phyloP scores from a whole-genome alignment of 177 flowering plant species.

The Vitis hybrid region DNA sequence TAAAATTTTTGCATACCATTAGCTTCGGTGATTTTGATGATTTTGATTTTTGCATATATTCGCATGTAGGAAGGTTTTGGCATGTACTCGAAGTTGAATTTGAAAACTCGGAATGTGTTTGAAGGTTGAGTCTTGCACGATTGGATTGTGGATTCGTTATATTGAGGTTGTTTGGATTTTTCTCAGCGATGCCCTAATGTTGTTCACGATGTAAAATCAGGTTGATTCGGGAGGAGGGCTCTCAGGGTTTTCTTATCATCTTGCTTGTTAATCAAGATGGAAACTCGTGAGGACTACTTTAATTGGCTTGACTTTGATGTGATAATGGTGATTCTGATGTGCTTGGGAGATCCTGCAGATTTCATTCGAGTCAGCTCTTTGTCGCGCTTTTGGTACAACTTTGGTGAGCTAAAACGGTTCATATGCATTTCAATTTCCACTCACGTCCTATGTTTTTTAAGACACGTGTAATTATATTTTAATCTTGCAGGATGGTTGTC shows the following conservation, averaged over 20 bases:
- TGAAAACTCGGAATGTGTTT: too few relatives aligned
- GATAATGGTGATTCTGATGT: slow-evolving; percentile 5
- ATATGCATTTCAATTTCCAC: slow-evolving; percentile 3
- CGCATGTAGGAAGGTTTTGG: too few relatives aligned
- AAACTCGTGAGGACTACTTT: slow-evolving; percentile 2
- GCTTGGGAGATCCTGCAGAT: slow-evolving; percentile 14
- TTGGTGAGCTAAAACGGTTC: slow-evolving; percentile 13
- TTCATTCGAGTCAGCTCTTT: slow-evolving; percentile 9
- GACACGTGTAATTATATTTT: not conserved
- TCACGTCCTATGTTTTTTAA: not conserved
- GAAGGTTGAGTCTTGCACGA: too few relatives aligned
- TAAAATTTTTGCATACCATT: too few relatives aligned
- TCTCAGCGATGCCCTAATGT: not conserved
- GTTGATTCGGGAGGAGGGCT: not conserved
- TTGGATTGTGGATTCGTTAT: too few relatives aligned
- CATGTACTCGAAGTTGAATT: too few relatives aligned
- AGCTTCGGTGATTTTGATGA: too few relatives aligned
- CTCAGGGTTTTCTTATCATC: not conserved
- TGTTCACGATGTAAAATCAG: not conserved
- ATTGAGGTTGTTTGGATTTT: not conserved
- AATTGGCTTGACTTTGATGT: slow-evolving; percentile 7
- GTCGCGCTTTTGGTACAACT: slow-evolving; percentile 11
- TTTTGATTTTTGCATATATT: too few relatives aligned
- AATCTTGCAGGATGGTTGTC: not conserved
- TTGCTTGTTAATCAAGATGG: slow-evolving; percentile 15